A percentile compares a stretch with the other conserved stretches of the same genome.
phyloP scores from a whole-genome alignment of 2,329 filamentous ascomycete species.

The Paraphaeosphaeria sporulosa region DNA sequence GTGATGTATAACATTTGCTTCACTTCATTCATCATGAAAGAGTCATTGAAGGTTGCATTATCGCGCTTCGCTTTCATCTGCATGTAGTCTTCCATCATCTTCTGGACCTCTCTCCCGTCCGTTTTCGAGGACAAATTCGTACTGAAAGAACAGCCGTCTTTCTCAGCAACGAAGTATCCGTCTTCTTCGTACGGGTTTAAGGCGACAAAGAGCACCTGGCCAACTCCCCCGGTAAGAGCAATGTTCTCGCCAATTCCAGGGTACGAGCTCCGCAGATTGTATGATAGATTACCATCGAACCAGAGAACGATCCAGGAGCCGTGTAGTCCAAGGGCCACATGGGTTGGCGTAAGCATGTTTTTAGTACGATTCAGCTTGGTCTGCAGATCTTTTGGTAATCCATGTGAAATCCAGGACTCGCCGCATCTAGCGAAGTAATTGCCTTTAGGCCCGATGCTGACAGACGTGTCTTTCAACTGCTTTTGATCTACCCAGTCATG shows the following conservation, averaged over 20 bases:
- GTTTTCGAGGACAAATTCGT: neutral
- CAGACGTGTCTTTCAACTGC: conserved; percentile 9
- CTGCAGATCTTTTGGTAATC: conserved; percentile 15
- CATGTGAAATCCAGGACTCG: conserved; percentile 9
- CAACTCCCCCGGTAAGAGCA: neutral
- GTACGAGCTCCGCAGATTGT: conserved; percentile 15
- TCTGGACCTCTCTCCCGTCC: conserved; percentile 4
- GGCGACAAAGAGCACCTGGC: conserved; percentile 13
- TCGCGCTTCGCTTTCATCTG: conserved; percentile 14
- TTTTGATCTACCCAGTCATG: conserved; percentile 24
- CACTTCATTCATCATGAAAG: neutral
- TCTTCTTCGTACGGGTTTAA: conserved; percentile 13
- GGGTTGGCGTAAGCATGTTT: conserved; percentile 1
- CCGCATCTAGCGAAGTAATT: conserved; percentile 21
- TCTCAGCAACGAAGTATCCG: conserved; percentile 1
- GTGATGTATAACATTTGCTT: conserved; percentile 1
- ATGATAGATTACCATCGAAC: conserved; percentile 13
- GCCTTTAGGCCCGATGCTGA: conserved; percentile 21
- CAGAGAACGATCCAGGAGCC: conserved; percentile 17
- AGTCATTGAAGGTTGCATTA: conserved; percentile 8
- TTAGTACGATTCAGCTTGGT: conserved; percentile 9
- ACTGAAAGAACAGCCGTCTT: conserved; percentile 12
- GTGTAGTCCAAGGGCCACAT: conserved; percentile 16
- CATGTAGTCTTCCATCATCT: conserved; percentile 16
- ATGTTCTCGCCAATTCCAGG: neutral